A percentile compares a stretch with the other conserved stretches of the same genome.
Evolutionary conservation across 2,329 filamentous ascomycete genomes (phyloP).

Genomic region (Chaetomium globosum): DNA sequence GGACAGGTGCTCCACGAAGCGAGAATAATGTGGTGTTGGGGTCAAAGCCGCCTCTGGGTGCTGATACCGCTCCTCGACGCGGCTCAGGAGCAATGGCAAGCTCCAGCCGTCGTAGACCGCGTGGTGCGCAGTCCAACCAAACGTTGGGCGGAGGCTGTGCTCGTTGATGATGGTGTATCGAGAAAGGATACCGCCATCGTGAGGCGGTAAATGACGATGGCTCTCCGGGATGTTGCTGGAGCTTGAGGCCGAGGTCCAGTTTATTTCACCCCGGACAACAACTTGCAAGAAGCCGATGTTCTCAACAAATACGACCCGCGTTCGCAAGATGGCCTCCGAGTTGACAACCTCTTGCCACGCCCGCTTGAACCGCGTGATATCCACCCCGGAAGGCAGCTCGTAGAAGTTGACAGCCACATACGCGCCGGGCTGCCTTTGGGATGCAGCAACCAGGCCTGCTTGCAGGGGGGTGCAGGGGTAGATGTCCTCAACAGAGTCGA

Average conservation of each 20-base stretch:
- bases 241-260: slow-evolving; percentile 23
- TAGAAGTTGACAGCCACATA: slow-evolving; percentile 56
- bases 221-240: slow-evolving; percentile 9
- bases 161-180: slow-evolving; percentile 29
- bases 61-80: slow-evolving; percentile 33
- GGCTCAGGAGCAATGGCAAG: slow-evolving; percentile 30
- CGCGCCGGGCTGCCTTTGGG: slow-evolving; percentile 52
- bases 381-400: slow-evolving; percentile 39
- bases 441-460: slow-evolving; percentile 54
- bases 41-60: slow-evolving; percentile 2
- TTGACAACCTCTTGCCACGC: slow-evolving; percentile 26
- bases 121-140: slow-evolving; percentile 36
- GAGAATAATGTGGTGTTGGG: slow-evolving; percentile 29
- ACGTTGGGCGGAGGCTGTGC: slow-evolving; percentile 20
- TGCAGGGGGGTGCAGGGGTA: slow-evolving; percentile 33
- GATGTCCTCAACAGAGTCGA: slow-evolving; percentile 48
- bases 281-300: slow-evolving; percentile 32
- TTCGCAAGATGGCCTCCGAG: slow-evolving; percentile 24
- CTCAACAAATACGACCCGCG: slow-evolving; percentile 24
- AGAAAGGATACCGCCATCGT: slow-evolving; percentile 32
- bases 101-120: slow-evolving; percentile 37
- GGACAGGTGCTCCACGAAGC: slow-evolving; percentile 33
- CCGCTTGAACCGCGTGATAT: slow-evolving; percentile 24
- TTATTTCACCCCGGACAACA: slow-evolving; percentile 28
- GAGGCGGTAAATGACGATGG: slow-evolving; percentile 31